These are phyloP conservation scores for Cytidiella melzeri DNA, from an alignment of 768 basidiomycete species.

Conservation along the genomic window DNA sequence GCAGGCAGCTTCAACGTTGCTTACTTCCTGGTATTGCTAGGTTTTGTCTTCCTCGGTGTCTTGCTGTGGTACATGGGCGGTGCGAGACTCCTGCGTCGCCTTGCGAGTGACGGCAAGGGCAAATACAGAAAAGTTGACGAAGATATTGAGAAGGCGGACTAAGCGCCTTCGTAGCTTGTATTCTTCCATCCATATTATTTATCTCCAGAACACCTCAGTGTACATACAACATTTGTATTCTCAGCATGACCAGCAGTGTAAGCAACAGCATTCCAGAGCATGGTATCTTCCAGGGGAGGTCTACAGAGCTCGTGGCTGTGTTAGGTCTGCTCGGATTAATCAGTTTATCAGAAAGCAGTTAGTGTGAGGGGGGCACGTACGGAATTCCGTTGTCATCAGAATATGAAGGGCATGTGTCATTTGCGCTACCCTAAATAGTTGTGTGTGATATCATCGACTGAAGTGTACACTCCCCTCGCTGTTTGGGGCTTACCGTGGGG, in stretches of 20 bases:
- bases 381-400: conserved; percentile 61
- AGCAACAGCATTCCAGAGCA: neutral
- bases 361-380: conserved; percentile 26
- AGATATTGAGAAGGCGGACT: conserved; percentile 37
- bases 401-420: conserved; percentile 60
- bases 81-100: conserved; percentile 35
- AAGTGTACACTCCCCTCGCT: neutral
- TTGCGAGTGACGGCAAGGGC: conserved; percentile 12
- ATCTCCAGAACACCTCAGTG: no score
- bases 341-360: neutral
- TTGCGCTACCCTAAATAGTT: conserved; percentile 11
- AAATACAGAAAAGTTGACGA: conserved; percentile 46
- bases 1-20: neutral
- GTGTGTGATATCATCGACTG: neutral
- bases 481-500: conserved; percentile 45
- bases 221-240: no score
- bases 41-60: conserved; percentile 27
- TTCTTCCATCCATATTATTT: no score
- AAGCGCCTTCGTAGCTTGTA: neutral
- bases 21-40: neutral
- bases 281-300: neutral
- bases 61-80: conserved; percentile 50
- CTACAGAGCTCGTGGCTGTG: neutral
- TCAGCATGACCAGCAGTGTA: no score
- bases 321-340: neutral